A percentile compares a stretch with the other conserved stretches of the same genome.
These are phyloP conservation scores for Coffea humblotiana DNA, from an alignment of 305 asterid species.

Conservation along the genomic window DNA sequence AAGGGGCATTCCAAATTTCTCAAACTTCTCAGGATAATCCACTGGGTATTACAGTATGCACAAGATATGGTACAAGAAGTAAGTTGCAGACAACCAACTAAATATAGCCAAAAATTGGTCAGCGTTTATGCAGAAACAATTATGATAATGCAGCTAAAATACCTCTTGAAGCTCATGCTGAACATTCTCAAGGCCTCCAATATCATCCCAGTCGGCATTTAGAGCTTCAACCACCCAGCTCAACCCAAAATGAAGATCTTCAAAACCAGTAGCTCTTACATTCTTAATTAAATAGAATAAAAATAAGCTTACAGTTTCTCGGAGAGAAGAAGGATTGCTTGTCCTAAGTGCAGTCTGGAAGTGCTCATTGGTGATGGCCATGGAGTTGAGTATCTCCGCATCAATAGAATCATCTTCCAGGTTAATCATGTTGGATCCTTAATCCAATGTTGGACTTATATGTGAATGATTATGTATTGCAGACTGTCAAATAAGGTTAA, in stretches of 20 bases:
- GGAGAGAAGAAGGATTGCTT: slow-evolving; percentile 94
- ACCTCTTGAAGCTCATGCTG: slow-evolving; percentile 60
- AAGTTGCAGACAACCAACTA: neutral
- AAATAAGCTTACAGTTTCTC: slow-evolving; percentile 74
- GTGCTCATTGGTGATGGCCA: slow-evolving; percentile 91
- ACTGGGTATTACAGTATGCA: slow-evolving; percentile 95
- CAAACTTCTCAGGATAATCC: slow-evolving; percentile 97
- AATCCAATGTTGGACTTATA: no score
- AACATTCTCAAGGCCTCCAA: slow-evolving; percentile 57
- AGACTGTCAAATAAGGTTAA: no score
- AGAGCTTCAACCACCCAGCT: slow-evolving; percentile 50
- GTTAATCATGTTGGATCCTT: slow-evolving; percentile 42
- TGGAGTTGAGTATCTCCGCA: slow-evolving; percentile 86
- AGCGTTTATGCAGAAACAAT: neutral
- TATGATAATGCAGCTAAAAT: slow-evolving; percentile 2
- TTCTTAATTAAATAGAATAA: neutral
- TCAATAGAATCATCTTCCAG: slow-evolving; percentile 91
- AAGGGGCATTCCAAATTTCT: slow-evolving; percentile 94
- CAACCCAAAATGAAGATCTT: slow-evolving; percentile 12
- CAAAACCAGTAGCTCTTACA: neutral
- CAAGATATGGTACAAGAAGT: slow-evolving; percentile 8
- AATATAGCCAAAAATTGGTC: neutral
- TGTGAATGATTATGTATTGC: no score
- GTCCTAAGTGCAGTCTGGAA: slow-evolving; percentile 87
- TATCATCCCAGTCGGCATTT: slow-evolving; percentile 45